Conservation (phyloP, 352 stramenopile species). For the Globisporangium paroecandrum region DNA sequence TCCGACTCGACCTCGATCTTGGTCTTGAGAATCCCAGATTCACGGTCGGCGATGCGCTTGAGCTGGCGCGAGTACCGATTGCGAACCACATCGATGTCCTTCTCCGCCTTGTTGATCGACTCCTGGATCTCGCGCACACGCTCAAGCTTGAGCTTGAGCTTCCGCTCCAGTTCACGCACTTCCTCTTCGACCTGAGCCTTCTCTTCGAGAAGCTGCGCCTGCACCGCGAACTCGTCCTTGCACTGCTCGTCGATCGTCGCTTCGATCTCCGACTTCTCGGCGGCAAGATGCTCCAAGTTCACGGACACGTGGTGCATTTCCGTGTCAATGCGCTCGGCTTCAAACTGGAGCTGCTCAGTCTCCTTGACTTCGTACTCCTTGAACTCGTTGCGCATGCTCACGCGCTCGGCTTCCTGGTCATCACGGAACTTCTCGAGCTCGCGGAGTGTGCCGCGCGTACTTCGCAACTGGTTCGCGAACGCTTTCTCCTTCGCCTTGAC, state of each 20-base stretch:
- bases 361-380: conserved; percentile 65
- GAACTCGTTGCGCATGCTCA: conserved; percentile 43
- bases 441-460: conserved; percentile 62
- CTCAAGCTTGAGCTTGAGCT: conserved; percentile 58
- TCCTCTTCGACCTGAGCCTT: conserved; percentile 63
- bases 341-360: conserved; percentile 76
- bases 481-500: conserved; percentile 77
- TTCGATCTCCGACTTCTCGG: conserved; percentile 77
- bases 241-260: conserved; percentile 74
- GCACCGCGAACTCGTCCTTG: conserved; percentile 53
- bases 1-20: conserved; percentile 75
- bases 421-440: conserved; percentile 77
- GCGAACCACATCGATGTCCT: conserved; percentile 73
- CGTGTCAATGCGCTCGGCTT: conserved; percentile 68
- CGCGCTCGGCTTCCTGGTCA: conserved; percentile 58
- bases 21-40: conserved; percentile 67
- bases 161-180: conserved; percentile 64
- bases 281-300: conserved; percentile 62
- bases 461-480: conserved; percentile 74
- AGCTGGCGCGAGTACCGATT: conserved; percentile 72
- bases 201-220: conserved; percentile 51
- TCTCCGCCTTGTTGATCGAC: conserved; percentile 68
- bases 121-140: conserved; percentile 57
- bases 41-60: conserved; percentile 75
- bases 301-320: conserved; percentile 75